Conservation (phyloP, 805 yeast genomes). For the Naumovozyma baii region DNA sequence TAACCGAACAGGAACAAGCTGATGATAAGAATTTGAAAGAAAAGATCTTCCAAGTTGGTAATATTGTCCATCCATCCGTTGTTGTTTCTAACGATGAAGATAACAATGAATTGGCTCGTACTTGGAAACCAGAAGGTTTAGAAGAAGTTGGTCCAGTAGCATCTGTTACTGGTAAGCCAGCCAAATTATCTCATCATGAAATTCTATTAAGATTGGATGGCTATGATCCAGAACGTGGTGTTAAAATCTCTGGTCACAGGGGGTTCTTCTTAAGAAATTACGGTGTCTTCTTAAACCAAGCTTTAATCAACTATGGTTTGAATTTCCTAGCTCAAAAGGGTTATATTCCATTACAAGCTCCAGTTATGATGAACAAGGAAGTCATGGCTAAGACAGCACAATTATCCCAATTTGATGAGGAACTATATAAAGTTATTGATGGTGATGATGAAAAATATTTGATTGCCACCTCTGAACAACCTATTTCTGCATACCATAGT, state of each 20-base stretch:
- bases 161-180: constrained; percentile 67
- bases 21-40: constrained; percentile 65
- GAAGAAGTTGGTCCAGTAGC: constrained; percentile 53
- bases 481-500: constrained; percentile 94
- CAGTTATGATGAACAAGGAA: constrained; percentile 99
- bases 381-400: constrained; percentile 99
- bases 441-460: constrained; percentile 96
- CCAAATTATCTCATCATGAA: constrained; percentile 88
- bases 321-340: constrained; percentile 68
- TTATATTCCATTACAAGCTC: constrained; percentile 90
- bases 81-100: constrained; percentile 82
- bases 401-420: constrained; percentile 95
- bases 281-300: constrained; percentile 97
- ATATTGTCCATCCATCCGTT: constrained; percentile 87
- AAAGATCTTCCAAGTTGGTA: constrained; percentile 88
- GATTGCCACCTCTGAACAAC: constrained; percentile 98
- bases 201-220: constrained; percentile 90
- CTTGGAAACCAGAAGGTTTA: constrained; percentile 76
- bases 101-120: constrained; percentile 76
- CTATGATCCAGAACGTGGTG: constrained; percentile 98
- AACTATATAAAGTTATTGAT: constrained; percentile 89
- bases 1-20: constrained; percentile 60
- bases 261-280: constrained; percentile 91
- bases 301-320: constrained; percentile 92
- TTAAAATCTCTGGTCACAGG: constrained; percentile 94